Conservation (phyloP, 257 asterid species). For the Solanum chiquidenum region DNA sequence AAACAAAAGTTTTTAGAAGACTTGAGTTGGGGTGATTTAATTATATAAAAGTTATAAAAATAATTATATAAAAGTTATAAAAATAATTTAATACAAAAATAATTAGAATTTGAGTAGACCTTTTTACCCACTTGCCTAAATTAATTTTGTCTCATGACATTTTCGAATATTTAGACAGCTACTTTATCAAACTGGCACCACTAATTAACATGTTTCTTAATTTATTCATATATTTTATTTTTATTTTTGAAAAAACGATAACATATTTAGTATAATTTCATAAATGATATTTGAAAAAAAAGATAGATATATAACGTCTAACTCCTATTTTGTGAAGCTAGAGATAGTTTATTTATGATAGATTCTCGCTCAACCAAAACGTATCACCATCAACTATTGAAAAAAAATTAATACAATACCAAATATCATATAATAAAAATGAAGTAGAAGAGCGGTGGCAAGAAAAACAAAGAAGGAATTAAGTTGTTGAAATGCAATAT, state of each 20-base stretch:
- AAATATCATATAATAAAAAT: neutral
- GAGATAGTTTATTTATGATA: no score
- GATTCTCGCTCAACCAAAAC: neutral
- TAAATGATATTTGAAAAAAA: no score
- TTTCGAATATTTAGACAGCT: neutral
- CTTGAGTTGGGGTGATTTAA: neutral
- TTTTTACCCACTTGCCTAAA: neutral
- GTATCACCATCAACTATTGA: neutral
- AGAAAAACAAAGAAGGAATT: no score
- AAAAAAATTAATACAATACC: neutral
- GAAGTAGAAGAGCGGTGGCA: neutral
- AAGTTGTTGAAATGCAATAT: neutral
- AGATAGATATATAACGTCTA: accelerated
- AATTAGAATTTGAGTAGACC: neutral
- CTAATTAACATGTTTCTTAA: neutral
- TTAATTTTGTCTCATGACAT: neutral
- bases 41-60: neutral
- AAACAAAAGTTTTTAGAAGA: neutral
- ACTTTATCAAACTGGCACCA: neutral
- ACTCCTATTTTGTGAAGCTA: no score
- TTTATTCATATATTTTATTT: neutral
- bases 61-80: neutral
- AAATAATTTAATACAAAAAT: neutral
- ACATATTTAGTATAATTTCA: no score
- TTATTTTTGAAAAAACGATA: no score